Evolutionary conservation across 148 eudicot genomes (phyloP), one percentile per base, ranked within the genome.

Genomic region (Spergularia marina): DNA sequence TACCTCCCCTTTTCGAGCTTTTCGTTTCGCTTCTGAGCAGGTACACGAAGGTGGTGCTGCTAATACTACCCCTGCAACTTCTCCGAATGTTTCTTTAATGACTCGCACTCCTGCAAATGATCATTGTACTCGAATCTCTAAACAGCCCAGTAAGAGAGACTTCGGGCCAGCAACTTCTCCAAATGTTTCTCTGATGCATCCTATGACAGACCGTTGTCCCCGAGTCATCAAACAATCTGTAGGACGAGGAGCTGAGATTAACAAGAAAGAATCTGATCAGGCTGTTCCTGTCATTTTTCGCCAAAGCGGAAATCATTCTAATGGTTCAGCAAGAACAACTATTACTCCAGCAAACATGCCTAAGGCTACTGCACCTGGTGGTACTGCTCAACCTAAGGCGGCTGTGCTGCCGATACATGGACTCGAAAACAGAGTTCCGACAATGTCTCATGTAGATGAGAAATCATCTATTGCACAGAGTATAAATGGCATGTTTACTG

Each of bases 1-100:
- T 5, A 76, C 78, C 53, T 51, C 82, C 16, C 78, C 78, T 62
- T 75, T 75, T 12, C 20, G 82, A 80, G 67, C 78, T 47, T 30
- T 57, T 9, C 66, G 72, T 23, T 70, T 63, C 20, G 59, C 44
- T 18, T 47, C 47, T 3, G 53, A 70, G n/a, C 69, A 74, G 54
- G 74, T 61, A 3, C 69, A 54, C 18, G 16, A 12, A 10, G 52
- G 39, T 10, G 62, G 13, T 74, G 77, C 56, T 55, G 63, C 36
- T 30, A 30, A 30, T 30, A 30, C 55, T 66, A 25, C 55, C 16
- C 13, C 53, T 41, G 14, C 76, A 13, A 4, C 77, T 53, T 53
- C 77, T 65, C 20, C 78, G 21, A 75, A 18, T 20, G 72, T 66
- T 14, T 67, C 65, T 20, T 6, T 56, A 12, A 54, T 17, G 55